Percentiles rank a stretch among this genome's conserved stretches.
These are phyloP conservation scores for Pezizomycotina sp. DNA, from an alignment of 2,329 filamentous ascomycete species.

Conservation along the genomic window DNA sequence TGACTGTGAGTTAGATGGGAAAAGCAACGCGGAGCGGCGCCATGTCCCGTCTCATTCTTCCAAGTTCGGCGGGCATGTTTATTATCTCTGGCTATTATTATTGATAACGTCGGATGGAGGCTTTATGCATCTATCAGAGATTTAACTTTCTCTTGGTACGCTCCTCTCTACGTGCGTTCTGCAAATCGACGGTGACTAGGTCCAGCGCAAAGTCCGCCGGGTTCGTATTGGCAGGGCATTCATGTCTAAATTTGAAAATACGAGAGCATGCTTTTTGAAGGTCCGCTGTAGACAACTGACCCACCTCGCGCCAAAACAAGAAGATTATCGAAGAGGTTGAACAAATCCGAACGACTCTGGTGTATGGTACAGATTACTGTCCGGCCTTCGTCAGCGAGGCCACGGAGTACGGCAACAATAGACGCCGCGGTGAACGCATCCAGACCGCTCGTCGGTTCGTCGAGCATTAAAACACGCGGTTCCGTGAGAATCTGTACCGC, in stretches of 20 bases:
- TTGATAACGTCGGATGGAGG: conserved; percentile 18
- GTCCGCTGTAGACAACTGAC: conserved; percentile 49
- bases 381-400: conserved; percentile 54
- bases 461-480: conserved; percentile 53
- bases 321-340: conserved; percentile 53
- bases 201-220: conserved; percentile 65
- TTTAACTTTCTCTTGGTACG: conserved; percentile 47
- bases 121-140: conserved; percentile 36
- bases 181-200: conserved; percentile 58
- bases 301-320: conserved; percentile 55
- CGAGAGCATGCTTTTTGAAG: conserved; percentile 44
- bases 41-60: conserved; percentile 47
- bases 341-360: conserved; percentile 57
- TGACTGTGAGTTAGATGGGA: conserved; percentile 48
- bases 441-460: conserved; percentile 60
- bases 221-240: conserved; percentile 54
- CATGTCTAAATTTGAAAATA: conserved; percentile 47
- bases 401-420: conserved; percentile 56
- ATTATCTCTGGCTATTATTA: conserved; percentile 28
- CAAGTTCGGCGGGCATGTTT: conserved; percentile 54
- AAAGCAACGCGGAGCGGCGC: conserved; percentile 47
- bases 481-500: conserved; percentile 63
- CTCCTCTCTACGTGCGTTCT: conserved; percentile 45
- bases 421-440: conserved; percentile 65
- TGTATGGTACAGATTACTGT: conserved; percentile 65